Percentiles rank a stretch among this genome's conserved stretches.
Conservation (phyloP, 2,329 filamentous ascomycete species). For the Apiospora kogelbergensis region DNA sequence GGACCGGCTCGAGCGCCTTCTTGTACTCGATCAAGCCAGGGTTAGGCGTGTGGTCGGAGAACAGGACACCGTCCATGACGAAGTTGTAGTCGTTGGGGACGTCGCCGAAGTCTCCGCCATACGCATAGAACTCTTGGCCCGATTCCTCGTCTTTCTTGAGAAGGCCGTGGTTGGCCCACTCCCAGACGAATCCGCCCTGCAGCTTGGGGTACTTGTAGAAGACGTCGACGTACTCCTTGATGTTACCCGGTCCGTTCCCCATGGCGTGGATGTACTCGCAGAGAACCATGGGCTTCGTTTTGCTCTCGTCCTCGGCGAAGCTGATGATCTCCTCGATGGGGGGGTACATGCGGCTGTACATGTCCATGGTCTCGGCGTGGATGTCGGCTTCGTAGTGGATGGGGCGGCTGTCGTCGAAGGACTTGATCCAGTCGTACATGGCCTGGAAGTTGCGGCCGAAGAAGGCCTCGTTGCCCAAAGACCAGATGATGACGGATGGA, state of each 20-base stretch:
- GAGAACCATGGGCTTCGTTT: constrained; percentile 52
- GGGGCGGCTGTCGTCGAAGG: constrained; percentile 52
- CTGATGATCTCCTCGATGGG: constrained; percentile 40
- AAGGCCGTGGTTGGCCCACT: constrained; percentile 57
- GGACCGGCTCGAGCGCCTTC: constrained; percentile 48
- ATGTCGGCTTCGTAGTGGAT: constrained; percentile 64
- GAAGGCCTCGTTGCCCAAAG: constrained; percentile 66
- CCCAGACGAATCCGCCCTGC: constrained; percentile 64
- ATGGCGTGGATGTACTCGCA: constrained; percentile 58
- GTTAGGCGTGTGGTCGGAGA: constrained; percentile 45
- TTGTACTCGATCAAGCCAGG: constrained; percentile 45
- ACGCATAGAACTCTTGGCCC: constrained; percentile 49
- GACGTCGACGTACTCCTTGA: constrained; percentile 63
- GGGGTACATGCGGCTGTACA: constrained; percentile 64
- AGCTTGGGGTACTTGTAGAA: constrained; percentile 58
- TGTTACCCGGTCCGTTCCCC: constrained; percentile 66
- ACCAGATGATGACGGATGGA: constrained; percentile 66
- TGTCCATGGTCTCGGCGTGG: constrained; percentile 54
- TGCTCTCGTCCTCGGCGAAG: constrained; percentile 35
- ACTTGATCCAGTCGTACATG: constrained; percentile 62
- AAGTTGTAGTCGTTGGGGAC: constrained; percentile 57
- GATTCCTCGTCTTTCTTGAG: constrained; percentile 39
- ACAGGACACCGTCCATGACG: constrained; percentile 50
- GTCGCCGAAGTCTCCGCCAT: constrained; percentile 58
- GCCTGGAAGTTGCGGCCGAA: constrained; percentile 62